Evolutionary conservation across 495 filamentous ascomycete genomes (phyloP), one percentile per base, ranked within the genome.

Genomic region (Pyronema domesticum): DNA sequence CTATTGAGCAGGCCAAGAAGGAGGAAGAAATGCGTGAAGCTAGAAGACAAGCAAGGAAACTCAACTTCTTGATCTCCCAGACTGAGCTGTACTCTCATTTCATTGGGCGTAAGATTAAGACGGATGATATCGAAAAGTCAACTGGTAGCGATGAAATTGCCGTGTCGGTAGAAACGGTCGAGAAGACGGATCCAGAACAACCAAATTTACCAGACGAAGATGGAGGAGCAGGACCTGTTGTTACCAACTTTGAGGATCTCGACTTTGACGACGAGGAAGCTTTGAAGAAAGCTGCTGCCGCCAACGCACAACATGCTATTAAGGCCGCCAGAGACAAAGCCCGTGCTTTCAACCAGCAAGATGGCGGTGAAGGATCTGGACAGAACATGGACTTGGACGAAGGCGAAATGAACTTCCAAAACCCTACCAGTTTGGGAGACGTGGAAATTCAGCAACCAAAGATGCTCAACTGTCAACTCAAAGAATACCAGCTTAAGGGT

Each of bases 381-480:
- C 68, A 76, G 33, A 71, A 70, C 50, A 68, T 68, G 46, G 72
- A 79, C 48, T 71, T 83, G 60, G 81, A 85, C 56, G 83, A 82
- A 55, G 89, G 87, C 51, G 91, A 99, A 69, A 84, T 99, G 83
- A 96, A 96, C 70, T 99, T 99, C 78, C 91, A 99, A 71, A 96
- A 99, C 66, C 91, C 91, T 4, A 86, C 88, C 3, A 87, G 88
- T 62, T 75, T 99, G 68, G 88, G 87, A 57, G 86, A 86, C 62
- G 86, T 94, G 60, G 85, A 94, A 62, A 84, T 99, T 57, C 80
- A 86, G 52, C 91, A 99, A 67, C 91, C 91, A 7, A 89, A 86
- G 68, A 82, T 99, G 73, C 79, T 99, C 62, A 86, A 82, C 59
- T 86, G 86, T 54, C 82, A 89, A 65, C 76, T 99, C 58, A 99